Conservation (phyloP, 345 rosid genomes). For the Bretschneidera sinensis region DNA sequence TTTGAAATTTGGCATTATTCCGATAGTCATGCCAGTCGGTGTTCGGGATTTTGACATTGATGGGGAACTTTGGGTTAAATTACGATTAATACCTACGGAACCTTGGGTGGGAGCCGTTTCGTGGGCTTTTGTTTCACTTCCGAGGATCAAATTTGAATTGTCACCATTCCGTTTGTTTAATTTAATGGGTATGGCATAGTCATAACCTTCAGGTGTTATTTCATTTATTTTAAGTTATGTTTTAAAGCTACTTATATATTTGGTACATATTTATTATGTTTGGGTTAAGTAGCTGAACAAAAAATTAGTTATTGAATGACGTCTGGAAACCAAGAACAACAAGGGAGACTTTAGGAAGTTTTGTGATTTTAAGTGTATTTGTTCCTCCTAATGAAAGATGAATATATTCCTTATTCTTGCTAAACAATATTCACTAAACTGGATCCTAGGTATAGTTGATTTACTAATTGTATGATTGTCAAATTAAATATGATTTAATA, state of each 20-base stretch:
- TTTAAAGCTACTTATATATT: neutral
- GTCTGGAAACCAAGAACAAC: neutral
- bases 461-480: neutral
- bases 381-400: too few relatives aligned
- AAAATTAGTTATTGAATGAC: neutral
- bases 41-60: conserved; percentile 94
- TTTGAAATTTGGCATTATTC: conserved; percentile 76
- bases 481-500: too few relatives aligned
- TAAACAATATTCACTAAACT: too few relatives aligned
- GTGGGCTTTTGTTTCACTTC: conserved; percentile 98
- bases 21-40: conserved; percentile 85
- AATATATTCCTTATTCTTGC: too few relatives aligned
- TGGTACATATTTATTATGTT: conserved; percentile 2
- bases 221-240: too few relatives aligned
- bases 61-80: conserved; percentile 99
- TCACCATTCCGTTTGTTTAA: conserved; percentile 95
- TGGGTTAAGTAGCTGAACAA: neutral
- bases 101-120: conserved; percentile 96
- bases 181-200: conserved; percentile 71
- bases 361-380: neutral
- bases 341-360: neutral
- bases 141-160: conserved; percentile 86
- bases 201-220: conserved; percentile 6
- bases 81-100: conserved; percentile 78
- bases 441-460: too few relatives aligned